Base-by-base conservation (phyloP, 495 filamentous ascomycete genomes). In the Pyronema domesticum region DNA sequence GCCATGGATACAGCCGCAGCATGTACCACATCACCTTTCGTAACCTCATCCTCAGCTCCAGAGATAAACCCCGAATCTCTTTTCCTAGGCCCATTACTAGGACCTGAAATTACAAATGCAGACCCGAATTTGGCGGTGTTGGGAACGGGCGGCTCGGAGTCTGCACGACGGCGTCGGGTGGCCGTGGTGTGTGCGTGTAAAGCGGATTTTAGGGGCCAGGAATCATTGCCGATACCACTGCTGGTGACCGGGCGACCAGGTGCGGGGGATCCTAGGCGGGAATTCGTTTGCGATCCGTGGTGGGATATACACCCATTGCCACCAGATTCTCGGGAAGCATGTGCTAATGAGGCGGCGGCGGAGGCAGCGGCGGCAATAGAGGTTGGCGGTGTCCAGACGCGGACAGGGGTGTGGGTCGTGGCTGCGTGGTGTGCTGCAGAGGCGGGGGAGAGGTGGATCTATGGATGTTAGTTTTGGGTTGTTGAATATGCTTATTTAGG, bases 1-100 rank as follows among this genome's bases (percentile, higher is more conserved):
- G 57, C 51, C 57, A 55, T 57, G 47, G 61, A 63, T 60, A 64
- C 45, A 15, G 60, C 57, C 48, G 61, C 60, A 55, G 57, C 57
- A 39, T 50, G 40, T 47, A 51, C 42, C 19, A 63, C 49, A 53
- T 60, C 57, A 23, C 51, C 56, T 54, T 57, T 64, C 30, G 55
- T 36, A 55, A 58, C 53, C 19, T 56, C 43, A 36, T 46, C 51
- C 18, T 53, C 57, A 1, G 45, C 2, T 10, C n/a, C 23, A 3
- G 45, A n/a, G 6, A 13, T 11, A n/a, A 50, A 50, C 1, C 50
- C 50, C 1, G 50, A 43, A 42, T 53, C 50, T 1, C 50, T 33
- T 30, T 17, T 39, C 7, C 10, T n/a, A n/a, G n/a, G n/a, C n/a
- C n/a, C n/a, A n/a, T n/a, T n/a, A n/a, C n/a, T n/a, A n/a, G n/a